phyloP scores from a whole-genome alignment of 257 asterid genomes.

The Ballota nigra region DNA sequence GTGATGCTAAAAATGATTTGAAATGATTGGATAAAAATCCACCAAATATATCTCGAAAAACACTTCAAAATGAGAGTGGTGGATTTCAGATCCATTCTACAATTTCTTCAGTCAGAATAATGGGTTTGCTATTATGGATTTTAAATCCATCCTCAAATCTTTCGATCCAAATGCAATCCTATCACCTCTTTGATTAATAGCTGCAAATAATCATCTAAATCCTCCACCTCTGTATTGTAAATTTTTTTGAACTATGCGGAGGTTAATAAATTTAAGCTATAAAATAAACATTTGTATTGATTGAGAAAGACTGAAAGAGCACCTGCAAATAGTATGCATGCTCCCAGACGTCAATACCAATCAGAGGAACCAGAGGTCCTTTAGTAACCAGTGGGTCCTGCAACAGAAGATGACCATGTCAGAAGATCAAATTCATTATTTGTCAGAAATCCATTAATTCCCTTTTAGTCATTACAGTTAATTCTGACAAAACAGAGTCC shows the following conservation, averaged over 20 bases:
- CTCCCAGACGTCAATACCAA: constrained; percentile 88
- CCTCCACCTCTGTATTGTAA: neutral
- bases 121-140: neutral
- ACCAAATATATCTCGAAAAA: neutral
- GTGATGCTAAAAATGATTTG: neutral
- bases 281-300: neutral
- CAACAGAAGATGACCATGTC: constrained; percentile 5
- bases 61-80: neutral
- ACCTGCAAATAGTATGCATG: constrained; percentile 91
- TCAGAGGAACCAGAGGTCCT: constrained; percentile 70
- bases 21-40: too few relatives aligned
- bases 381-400: constrained; percentile 81
- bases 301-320: too few relatives aligned
- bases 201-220: neutral
- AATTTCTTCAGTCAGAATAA: neutral
- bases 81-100: neutral
- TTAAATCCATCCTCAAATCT: neutral
- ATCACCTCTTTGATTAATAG: neutral
- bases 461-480: neutral
- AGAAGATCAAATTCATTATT: neutral
- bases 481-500: neutral
- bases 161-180: neutral
- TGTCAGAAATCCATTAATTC: neutral
- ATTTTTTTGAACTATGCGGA: neutral
- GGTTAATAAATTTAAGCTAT: neutral